Percentiles rank a stretch among this genome's conserved stretches.
Conservation (phyloP, 345 rosid genomes). For the Rhodomyrtus tomentosa region DNA sequence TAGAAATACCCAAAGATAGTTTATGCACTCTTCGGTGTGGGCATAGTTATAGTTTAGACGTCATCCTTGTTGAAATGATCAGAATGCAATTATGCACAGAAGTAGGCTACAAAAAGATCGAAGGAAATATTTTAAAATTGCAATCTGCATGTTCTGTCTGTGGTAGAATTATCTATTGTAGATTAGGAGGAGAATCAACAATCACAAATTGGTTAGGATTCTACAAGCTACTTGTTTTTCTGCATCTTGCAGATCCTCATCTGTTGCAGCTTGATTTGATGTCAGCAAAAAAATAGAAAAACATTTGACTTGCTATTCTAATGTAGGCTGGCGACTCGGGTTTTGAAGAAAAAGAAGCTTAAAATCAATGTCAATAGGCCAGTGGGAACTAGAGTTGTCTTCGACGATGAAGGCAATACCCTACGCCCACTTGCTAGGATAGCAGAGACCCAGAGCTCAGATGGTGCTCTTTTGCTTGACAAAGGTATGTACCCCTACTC, state of each 20-base stretch:
- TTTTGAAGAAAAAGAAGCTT: conserved; percentile 75
- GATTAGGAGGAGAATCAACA: background rate
- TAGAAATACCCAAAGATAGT: background rate
- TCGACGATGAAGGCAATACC: conserved; percentile 78
- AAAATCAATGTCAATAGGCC: conserved; percentile 83
- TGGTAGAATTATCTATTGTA: background rate
- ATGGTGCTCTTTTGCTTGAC: conserved; percentile 36
- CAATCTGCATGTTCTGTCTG: background rate
- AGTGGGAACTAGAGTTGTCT: conserved; percentile 60
- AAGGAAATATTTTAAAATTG: background rate
- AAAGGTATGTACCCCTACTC: conserved; percentile 32
- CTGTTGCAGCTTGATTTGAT: background rate
- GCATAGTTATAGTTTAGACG: background rate
- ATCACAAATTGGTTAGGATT: background rate
- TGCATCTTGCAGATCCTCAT: background rate
- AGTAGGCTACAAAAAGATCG: background rate
- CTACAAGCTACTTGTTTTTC: background rate
- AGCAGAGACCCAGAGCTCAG: conserved; percentile 36
- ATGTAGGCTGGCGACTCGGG: conserved; percentile 54
- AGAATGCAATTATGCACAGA: background rate
- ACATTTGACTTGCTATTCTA: background rate
- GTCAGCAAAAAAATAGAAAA: background rate
- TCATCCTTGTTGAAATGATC: background rate
- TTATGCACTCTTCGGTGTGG: background rate
- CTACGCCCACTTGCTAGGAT: conserved; percentile 72